These are phyloP conservation scores for Zoysia pacifica DNA, from an alignment of 176 grass and related monocot genomes.

Conservation along the genomic window DNA sequence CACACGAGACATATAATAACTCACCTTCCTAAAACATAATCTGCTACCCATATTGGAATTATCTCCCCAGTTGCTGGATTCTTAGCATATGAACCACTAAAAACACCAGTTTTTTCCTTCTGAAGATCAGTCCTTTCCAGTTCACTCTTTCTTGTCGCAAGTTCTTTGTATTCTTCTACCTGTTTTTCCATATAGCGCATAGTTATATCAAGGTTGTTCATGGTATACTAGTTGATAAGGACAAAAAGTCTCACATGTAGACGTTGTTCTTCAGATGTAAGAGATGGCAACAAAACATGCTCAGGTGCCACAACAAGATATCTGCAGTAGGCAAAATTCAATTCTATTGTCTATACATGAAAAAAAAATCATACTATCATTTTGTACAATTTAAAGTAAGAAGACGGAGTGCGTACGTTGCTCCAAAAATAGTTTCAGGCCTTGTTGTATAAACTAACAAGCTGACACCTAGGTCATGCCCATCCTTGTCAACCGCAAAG, in stretches of 20 bases:
- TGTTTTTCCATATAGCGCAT: slow-evolving; percentile 45
- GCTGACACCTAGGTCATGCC: slow-evolving; percentile 46
- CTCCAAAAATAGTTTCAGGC: slow-evolving; percentile 93
- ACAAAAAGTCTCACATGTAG: slow-evolving; percentile 49
- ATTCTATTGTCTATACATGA: slow-evolving; percentile 1
- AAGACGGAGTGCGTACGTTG: slow-evolving; percentile 60
- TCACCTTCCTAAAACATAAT: slow-evolving; percentile 99
- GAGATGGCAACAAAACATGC: slow-evolving; percentile 62
- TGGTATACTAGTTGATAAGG: slow-evolving; percentile 27
- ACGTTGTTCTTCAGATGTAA: slow-evolving; percentile 72
- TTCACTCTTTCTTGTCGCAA: slow-evolving; percentile 85
- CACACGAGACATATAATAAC: slow-evolving; percentile 31
- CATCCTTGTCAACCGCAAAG: slow-evolving; percentile 54
- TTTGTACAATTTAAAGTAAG: neutral
- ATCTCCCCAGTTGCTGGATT: slow-evolving; percentile 85
- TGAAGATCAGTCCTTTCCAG: slow-evolving; percentile 98
- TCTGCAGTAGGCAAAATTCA: slow-evolving; percentile 47
- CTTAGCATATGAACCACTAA: slow-evolving; percentile 93
- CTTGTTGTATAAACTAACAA: slow-evolving; percentile 90
- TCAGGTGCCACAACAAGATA: slow-evolving; percentile 94
- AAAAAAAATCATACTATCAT: slow-evolving; percentile 10
- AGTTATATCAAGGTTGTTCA: slow-evolving; percentile 1
- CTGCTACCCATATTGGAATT: slow-evolving; percentile 97
- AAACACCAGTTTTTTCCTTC: slow-evolving; percentile 97
- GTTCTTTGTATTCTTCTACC: slow-evolving; percentile 81